Conservation (phyloP, 2,329 filamentous ascomycete genomes). For the Venturia nashicola region DNA sequence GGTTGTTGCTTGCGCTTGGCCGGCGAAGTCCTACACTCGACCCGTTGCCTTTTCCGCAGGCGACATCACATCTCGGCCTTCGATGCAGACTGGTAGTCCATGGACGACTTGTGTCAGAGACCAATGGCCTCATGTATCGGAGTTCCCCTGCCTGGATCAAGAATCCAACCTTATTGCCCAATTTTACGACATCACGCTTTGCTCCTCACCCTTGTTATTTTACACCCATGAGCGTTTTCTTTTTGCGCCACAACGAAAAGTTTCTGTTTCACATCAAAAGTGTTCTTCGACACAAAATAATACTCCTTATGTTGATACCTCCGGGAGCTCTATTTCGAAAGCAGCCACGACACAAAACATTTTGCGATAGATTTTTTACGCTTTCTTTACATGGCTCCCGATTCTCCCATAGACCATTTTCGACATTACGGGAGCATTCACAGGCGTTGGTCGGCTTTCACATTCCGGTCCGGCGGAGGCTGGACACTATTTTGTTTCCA, state of each 20-base stretch:
- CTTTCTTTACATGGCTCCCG: background rate
- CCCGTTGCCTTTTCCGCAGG: background rate
- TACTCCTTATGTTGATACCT: background rate
- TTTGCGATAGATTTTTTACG: background rate
- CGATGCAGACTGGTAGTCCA: background rate
- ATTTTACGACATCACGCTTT: constrained; percentile 4
- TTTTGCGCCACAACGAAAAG: constrained; percentile 1
- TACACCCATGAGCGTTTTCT: constrained; percentile 3
- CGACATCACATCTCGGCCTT: background rate
- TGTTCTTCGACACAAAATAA: constrained; percentile 1
- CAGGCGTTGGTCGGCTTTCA: background rate
- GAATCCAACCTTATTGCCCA: background rate
- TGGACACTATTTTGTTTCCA: background rate
- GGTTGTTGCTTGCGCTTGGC: background rate
- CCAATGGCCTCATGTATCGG: background rate
- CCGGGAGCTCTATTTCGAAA: background rate
- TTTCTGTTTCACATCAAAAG: constrained; percentile 4
- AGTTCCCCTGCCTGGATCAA: background rate
- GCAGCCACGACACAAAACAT: background rate
- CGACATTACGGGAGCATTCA: background rate
- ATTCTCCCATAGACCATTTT: constrained; percentile 9
- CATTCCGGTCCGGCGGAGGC: background rate
- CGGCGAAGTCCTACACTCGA: background rate
- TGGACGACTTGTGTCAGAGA: background rate
- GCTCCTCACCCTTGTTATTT: background rate